Evolutionary conservation across 1,284 basidiomycete species (phyloP).

Genomic region (Trichosporon coremiiforme): DNA sequence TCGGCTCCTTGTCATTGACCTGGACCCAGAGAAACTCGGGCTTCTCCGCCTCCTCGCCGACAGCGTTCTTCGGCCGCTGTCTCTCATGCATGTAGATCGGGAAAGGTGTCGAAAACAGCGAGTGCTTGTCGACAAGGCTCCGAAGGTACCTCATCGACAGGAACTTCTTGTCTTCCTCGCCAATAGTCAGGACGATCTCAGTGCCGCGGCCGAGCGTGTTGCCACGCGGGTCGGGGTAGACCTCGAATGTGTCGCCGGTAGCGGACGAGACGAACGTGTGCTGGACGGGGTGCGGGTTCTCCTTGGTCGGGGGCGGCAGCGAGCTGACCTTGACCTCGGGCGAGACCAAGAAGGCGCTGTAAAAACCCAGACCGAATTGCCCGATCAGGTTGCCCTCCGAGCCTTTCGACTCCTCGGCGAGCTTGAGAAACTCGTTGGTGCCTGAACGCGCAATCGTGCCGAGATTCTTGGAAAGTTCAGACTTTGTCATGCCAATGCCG

Average conservation of each 20-base stretch:
- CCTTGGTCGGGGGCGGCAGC: conserved; percentile 62
- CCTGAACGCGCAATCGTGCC: conserved; percentile 93
- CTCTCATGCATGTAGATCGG: conserved; percentile 82
- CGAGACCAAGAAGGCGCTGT: conserved; percentile 77
- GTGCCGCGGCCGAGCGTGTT: conserved; percentile 85
- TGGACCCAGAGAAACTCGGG: conserved; percentile 70
- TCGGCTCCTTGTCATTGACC: conserved; percentile 80
- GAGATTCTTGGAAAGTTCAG: conserved; percentile 70
- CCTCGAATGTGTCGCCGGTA: conserved; percentile 80
- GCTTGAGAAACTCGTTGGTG: conserved; percentile 84
- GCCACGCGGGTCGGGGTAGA: conserved; percentile 84
- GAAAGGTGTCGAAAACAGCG: conserved; percentile 83
- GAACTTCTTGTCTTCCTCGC: conserved; percentile 65
- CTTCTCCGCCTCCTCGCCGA: conserved; percentile 58
- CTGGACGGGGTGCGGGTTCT: conserved; percentile 73
- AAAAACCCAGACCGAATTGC: conserved; percentile 79
- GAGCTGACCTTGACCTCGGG: conserved; percentile 73
- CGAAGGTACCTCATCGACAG: conserved; percentile 68
- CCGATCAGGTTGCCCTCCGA: conserved; percentile 80
- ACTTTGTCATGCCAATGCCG: conserved; percentile 88
- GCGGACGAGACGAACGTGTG: conserved; percentile 79
- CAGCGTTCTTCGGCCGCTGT: conserved; percentile 56
- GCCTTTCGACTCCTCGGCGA: conserved; percentile 58
- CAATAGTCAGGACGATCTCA: conserved; percentile 78
- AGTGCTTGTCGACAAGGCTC: conserved; percentile 81